These are phyloP conservation scores for Morella rubra DNA, from an alignment of 306 rosid species.

Conservation along the genomic window DNA sequence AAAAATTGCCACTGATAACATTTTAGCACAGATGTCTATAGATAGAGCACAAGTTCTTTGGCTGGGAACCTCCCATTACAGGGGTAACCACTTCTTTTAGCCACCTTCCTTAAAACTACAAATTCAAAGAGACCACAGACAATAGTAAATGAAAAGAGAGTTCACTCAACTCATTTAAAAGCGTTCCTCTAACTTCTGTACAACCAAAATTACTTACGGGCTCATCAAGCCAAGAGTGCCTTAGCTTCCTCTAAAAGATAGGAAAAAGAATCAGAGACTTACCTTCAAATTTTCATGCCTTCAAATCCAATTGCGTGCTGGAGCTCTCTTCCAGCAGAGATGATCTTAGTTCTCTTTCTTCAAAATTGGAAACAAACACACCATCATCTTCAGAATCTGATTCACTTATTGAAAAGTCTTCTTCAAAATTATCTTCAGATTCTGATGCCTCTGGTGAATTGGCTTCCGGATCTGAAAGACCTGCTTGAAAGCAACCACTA, in stretches of 20 bases:
- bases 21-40: too few relatives aligned
- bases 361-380: constrained; percentile 31
- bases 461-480: constrained; percentile 34
- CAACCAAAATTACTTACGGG: background rate
- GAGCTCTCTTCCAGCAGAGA: constrained; percentile 26
- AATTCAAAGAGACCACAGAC: too few relatives aligned
- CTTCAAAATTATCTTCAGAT: constrained; percentile 43
- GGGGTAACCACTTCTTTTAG: too few relatives aligned
- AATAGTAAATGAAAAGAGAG: background rate
- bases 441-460: constrained; percentile 40
- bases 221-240: constrained; percentile 4
- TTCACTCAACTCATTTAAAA: too few relatives aligned
- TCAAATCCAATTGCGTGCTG: constrained; percentile 21
- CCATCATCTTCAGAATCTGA: constrained; percentile 53
- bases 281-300: constrained; percentile 30
- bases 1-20: too few relatives aligned
- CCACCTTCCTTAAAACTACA: too few relatives aligned
- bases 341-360: constrained; percentile 34
- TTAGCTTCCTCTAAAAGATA: background rate
- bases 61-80: too few relatives aligned
- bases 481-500: constrained; percentile 31
- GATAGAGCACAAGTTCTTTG: too few relatives aligned
- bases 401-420: constrained; percentile 29
- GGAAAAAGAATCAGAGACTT: constrained; percentile 17
- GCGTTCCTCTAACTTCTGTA: background rate